These are phyloP conservation scores for Flaveria floridana DNA, from an alignment of 140 eudicot genomes.

Conservation along the genomic window DNA sequence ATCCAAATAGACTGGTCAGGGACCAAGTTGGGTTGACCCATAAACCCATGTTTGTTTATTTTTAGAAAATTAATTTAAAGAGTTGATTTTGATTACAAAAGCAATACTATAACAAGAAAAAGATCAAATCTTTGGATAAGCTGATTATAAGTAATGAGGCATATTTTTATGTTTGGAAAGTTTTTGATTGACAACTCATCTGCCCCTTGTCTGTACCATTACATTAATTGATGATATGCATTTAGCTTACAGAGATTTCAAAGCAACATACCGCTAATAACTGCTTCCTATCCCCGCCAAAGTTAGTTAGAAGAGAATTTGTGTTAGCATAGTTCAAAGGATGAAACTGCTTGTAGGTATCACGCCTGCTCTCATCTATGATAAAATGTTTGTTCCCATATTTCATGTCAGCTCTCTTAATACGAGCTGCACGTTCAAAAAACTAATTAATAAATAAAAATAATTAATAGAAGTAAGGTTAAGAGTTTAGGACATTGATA, in stretches of 20 bases:
- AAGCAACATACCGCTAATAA: constrained; percentile 49
- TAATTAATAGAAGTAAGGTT: background rate
- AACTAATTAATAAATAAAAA: constrained; percentile 18
- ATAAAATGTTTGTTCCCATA: constrained; percentile 57
- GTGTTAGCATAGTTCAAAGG: constrained; percentile 39
- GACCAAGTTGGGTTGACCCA: background rate
- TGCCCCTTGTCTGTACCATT: background rate
- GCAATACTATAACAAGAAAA: background rate
- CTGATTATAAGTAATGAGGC: too few relatives aligned
- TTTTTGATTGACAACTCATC: background rate
- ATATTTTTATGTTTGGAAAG: background rate
- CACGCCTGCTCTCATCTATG: constrained; percentile 78
- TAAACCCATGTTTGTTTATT: background rate
- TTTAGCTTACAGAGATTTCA: background rate
- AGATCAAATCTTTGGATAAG: background rate
- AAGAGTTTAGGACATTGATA: background rate
- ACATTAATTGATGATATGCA: background rate
- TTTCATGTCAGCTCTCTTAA: constrained; percentile 72
- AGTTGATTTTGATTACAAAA: constrained; percentile 1
- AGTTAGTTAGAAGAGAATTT: constrained; percentile 40
- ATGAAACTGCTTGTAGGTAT: constrained; percentile 65
- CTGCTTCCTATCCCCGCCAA: constrained; percentile 57
- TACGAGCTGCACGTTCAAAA: constrained; percentile 49
- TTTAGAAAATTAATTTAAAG: background rate
- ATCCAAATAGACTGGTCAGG: background rate